Conservation (phyloP, 2,329 filamentous ascomycete genomes). For the Fusarium caatingaense region DNA sequence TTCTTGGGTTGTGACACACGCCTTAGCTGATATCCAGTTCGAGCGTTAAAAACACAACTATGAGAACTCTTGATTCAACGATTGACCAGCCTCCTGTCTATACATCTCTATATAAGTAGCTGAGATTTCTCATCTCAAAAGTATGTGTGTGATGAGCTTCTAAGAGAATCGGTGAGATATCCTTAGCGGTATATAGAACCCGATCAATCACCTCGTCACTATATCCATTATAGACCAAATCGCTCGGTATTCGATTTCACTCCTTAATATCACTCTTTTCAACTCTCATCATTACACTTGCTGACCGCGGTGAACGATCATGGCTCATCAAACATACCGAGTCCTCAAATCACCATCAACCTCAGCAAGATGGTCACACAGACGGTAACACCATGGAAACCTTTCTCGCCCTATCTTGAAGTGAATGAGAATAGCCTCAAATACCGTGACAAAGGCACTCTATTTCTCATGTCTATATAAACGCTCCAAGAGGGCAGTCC, state of each 20-base stretch:
- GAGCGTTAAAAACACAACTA: background rate
- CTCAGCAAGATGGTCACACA: constrained; percentile 26
- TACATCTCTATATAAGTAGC: background rate
- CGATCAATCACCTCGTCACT: background rate
- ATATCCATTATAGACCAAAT: background rate
- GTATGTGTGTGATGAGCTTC: background rate
- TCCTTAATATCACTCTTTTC: background rate
- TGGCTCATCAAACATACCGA: background rate
- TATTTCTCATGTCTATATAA: constrained; percentile 1
- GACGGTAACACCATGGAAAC: constrained; percentile 21
- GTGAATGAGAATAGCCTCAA: background rate
- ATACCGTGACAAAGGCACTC: background rate
- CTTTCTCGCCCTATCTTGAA: constrained; percentile 5
- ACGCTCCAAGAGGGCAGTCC: background rate
- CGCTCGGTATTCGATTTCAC: background rate
- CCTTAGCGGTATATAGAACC: background rate
- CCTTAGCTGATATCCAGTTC: background rate
- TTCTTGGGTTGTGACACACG: background rate
- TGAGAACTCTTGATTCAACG: background rate
- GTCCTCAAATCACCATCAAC: background rate
- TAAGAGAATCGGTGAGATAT: background rate
- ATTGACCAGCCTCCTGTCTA: background rate
- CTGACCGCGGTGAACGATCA: background rate
- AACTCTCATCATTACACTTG: background rate
- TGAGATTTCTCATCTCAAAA: background rate